A percentile compares a stretch with the other conserved stretches of the same genome.
These are phyloP conservation scores for Lepidium aucheri DNA, from an alignment of 345 rosid species.

Conservation along the genomic window DNA sequence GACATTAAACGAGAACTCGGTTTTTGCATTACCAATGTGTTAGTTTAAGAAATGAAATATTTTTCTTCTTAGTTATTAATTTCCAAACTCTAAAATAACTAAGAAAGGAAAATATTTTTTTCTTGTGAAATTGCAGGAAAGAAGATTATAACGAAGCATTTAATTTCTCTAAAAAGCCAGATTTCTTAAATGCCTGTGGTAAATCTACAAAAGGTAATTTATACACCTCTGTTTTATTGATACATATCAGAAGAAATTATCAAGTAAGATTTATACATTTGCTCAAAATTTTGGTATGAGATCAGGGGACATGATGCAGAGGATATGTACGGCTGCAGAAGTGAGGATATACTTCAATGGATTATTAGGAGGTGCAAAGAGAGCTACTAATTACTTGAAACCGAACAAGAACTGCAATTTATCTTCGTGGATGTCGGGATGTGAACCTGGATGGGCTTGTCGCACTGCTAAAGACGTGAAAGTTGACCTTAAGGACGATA, in stretches of 20 bases:
- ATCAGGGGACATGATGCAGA: slow-evolving; percentile 60
- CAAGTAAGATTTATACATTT: background rate
- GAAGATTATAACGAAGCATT: slow-evolving; percentile 79
- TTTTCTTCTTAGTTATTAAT: background rate
- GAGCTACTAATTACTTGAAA: slow-evolving; percentile 38
- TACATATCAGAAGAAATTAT: background rate
- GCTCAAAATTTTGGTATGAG: background rate
- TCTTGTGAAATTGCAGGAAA: slow-evolving; percentile 43
- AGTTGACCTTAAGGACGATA: slow-evolving; percentile 47
- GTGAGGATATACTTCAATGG: slow-evolving; percentile 64
- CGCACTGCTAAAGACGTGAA: slow-evolving; percentile 33
- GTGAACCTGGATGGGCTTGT: slow-evolving; percentile 99
- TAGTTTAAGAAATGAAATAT: slow-evolving; percentile 6
- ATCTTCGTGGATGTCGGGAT: slow-evolving; percentile 83
- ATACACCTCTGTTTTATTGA: background rate
- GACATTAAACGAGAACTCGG: slow-evolving; percentile 55
- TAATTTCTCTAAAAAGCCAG: slow-evolving; percentile 59
- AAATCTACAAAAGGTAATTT: slow-evolving; percentile 49
- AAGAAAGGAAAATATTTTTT: background rate
- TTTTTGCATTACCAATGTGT: slow-evolving; percentile 90
- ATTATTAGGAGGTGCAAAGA: slow-evolving; percentile 39
- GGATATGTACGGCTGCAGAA: slow-evolving; percentile 90
- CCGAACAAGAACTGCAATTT: slow-evolving; percentile 93
- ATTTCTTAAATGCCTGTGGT: slow-evolving; percentile 56
- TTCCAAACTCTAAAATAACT: background rate